Conservation (phyloP, 176 grass and related monocot genomes). For the Oryza coarctata region DNA sequence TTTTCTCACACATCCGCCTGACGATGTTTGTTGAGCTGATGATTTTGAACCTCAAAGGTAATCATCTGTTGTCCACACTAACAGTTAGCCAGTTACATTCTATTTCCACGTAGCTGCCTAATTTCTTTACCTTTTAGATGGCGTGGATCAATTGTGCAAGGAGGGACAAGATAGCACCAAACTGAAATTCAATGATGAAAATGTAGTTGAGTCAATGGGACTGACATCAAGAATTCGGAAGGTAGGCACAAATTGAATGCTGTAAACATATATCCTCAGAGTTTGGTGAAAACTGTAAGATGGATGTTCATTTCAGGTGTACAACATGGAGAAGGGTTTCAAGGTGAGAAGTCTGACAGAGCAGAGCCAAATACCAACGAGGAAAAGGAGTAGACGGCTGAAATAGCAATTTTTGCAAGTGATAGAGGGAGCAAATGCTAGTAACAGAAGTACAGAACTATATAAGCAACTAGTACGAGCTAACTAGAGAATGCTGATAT, state of each 20-base stretch:
- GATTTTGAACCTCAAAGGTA: conserved; percentile 74
- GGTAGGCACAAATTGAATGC: conserved; percentile 39
- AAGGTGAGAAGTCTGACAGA: conserved; percentile 47
- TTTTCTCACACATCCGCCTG: conserved; percentile 91
- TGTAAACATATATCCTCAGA: neutral
- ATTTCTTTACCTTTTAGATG: conserved; percentile 52
- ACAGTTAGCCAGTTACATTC: neutral
- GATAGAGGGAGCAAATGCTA: neutral
- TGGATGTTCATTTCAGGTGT: conserved; percentile 55
- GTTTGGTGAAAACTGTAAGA: neutral
- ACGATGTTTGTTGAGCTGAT: conserved; percentile 85
- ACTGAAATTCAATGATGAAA: conserved; percentile 56
- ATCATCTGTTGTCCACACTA: neutral
- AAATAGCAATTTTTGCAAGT: conserved; percentile 22
- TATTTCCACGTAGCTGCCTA: neutral
- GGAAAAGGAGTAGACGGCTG: conserved; percentile 46
- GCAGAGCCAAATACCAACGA: conserved; percentile 27
- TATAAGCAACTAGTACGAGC: neutral
- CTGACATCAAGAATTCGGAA: conserved; percentile 88
- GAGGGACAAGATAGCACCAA: conserved; percentile 19
- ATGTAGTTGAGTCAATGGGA: conserved; percentile 60
- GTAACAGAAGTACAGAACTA: neutral
- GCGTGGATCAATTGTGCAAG: conserved; percentile 37
- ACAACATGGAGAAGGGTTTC: conserved; percentile 78
- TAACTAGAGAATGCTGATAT: neutral